Percentiles rank a stretch among this genome's conserved stretches.
Evolutionary conservation across 2,329 filamentous ascomycete genomes (phyloP).

Genomic region (Pseudogymnoascus sp.): DNA sequence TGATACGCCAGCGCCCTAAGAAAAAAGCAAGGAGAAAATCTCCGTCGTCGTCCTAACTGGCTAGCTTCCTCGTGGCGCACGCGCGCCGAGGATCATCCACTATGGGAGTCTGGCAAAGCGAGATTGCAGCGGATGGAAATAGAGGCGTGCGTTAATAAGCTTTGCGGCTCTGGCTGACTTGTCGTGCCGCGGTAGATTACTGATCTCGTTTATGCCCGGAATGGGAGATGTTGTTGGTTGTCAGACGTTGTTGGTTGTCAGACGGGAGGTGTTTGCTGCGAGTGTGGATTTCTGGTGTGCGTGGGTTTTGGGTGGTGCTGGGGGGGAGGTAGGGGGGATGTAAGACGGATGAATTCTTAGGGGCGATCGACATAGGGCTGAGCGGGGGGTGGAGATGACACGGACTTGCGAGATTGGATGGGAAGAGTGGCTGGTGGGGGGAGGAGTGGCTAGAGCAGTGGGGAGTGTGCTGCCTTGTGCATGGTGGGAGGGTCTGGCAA

Average conservation of each 20-base stretch:
- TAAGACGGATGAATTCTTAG: conserved; percentile 2
- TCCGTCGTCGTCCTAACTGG: neutral
- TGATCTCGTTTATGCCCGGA: neutral
- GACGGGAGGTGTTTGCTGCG: neutral
- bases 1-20: neutral
- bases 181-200: neutral
- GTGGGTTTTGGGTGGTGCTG: neutral
- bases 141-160: neutral
- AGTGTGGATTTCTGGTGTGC: no score
- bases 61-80: neutral
- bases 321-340: neutral
- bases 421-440: neutral
- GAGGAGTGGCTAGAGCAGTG: neutral
- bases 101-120: conserved; percentile 1
- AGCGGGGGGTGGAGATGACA: neutral
- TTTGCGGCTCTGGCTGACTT: neutral
- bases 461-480: neutral
- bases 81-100: neutral
- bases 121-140: neutral
- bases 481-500: neutral
- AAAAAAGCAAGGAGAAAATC: neutral
- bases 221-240: neutral
- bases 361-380: conserved; percentile 2
- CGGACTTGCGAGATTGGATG: neutral
- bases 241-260: neutral